Percentiles rank a stretch among this genome's conserved stretches.
These are phyloP conservation scores for Diophrys appendiculata DNA, from an alignment of 73 alveolate species.

Conservation along the genomic window DNA sequence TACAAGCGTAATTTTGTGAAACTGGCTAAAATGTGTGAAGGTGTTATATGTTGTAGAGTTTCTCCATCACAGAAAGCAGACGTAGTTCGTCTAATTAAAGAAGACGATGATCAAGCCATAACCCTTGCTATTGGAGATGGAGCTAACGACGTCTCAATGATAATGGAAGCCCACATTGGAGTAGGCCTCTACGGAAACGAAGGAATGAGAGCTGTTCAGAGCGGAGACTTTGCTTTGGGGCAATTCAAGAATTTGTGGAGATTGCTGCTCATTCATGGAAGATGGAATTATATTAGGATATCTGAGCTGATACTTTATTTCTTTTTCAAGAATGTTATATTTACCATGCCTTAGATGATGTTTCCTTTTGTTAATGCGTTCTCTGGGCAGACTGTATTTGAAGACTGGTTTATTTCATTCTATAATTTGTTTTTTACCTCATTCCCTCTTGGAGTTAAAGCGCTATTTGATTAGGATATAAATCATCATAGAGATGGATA, in stretches of 20 bases:
- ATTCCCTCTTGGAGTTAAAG: constrained; percentile 20
- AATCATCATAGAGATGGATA: constrained; percentile 57
- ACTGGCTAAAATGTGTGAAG: constrained; percentile 59
- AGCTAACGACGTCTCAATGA: constrained; percentile 94
- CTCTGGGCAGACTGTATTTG: constrained; percentile 89
- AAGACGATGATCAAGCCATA: constrained; percentile 61
- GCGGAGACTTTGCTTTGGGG: constrained; percentile 92
- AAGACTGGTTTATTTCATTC: constrained; percentile 81
- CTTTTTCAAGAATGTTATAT: constrained; percentile 92
- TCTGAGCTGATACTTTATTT: constrained; percentile 87
- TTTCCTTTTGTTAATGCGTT: constrained; percentile 79
- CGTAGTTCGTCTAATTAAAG: constrained; percentile 78
- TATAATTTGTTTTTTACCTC: constrained; percentile 44
- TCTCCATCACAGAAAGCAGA: constrained; percentile 84
- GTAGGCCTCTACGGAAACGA: constrained; percentile 96
- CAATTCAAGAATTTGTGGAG: constrained; percentile 88
- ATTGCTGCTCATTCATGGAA: constrained; percentile 88
- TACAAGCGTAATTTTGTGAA: constrained; percentile 34
- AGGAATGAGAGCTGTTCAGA: constrained; percentile 95
- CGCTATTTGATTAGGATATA: constrained; percentile 50
- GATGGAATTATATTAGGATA: constrained; percentile 85
- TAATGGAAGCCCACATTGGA: constrained; percentile 91
- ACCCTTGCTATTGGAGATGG: constrained; percentile 93
- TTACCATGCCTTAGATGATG: constrained; percentile 89
- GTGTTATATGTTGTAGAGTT: constrained; percentile 82